Evolutionary conservation across 2,329 filamentous ascomycete species (phyloP).

Genomic region (Dactylellina parvicollis): DNA sequence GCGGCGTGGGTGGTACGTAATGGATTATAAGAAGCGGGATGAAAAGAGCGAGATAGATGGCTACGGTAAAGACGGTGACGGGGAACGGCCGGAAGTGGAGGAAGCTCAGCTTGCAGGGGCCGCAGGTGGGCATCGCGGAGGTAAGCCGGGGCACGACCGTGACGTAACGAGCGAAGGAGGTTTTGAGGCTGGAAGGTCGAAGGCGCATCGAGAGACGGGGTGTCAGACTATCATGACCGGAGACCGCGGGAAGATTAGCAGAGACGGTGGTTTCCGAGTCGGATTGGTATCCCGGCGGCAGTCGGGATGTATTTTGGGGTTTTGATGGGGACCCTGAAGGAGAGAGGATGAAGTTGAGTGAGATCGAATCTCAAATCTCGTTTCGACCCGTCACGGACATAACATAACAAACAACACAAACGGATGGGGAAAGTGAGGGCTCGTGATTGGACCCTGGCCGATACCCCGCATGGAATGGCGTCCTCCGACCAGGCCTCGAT

Average conservation of each 20-base stretch:
- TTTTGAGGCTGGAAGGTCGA: constrained; percentile 49
- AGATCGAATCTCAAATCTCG: background rate
- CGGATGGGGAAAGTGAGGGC: background rate
- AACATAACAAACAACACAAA: constrained; percentile 36
- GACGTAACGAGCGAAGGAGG: constrained; percentile 51
- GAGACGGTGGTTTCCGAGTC: background rate
- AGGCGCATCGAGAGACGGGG: constrained; percentile 37
- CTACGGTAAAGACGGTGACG: constrained; percentile 80
- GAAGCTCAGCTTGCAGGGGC: constrained; percentile 47
- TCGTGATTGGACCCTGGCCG: constrained; percentile 31
- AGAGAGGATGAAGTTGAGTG: no score
- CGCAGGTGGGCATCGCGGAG: constrained; percentile 38
- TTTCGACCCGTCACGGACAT: no score
- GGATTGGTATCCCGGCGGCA: background rate
- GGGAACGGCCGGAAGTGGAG: constrained; percentile 75
- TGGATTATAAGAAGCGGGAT: constrained; percentile 78
- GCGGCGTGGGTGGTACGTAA: constrained; percentile 70
- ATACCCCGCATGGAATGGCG: constrained; percentile 37
- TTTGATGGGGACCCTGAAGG: no score
- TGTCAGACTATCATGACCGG: constrained; percentile 32
- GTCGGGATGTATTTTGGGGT: background rate
- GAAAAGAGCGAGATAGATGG: constrained; percentile 80
- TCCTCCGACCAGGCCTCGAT: constrained; percentile 34
- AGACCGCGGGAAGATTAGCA: background rate
- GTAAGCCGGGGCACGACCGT: constrained; percentile 22